Evolutionary conservation across 768 basidiomycete genomes (phyloP).

Genomic region (Lactarius psammicola): DNA sequence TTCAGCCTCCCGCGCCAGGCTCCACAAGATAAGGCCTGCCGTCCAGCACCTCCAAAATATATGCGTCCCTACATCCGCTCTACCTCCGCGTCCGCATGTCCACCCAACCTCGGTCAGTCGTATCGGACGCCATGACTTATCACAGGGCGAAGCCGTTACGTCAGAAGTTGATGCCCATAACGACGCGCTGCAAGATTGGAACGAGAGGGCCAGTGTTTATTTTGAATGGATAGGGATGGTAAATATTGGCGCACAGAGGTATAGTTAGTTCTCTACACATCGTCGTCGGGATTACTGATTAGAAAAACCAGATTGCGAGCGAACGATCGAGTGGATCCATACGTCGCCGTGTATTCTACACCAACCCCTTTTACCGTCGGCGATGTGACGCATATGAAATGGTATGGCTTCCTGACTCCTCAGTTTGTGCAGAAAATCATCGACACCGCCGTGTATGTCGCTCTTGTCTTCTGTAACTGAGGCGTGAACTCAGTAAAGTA

Average conservation of each 20-base stretch:
- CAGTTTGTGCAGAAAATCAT: slow-evolving; percentile 54
- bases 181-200: slow-evolving; percentile 51
- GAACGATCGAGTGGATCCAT: slow-evolving; percentile 67
- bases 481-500: not conserved
- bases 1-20: not conserved
- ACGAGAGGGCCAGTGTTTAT: slow-evolving; percentile 43
- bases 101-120: slow-evolving; percentile 21
- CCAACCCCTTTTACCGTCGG: slow-evolving; percentile 48
- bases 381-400: slow-evolving; percentile 52
- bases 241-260: slow-evolving; percentile 65
- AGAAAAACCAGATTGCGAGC: slow-evolving; percentile 47
- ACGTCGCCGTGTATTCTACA: slow-evolving; percentile 61
- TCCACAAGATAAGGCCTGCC: slow-evolving; percentile 31
- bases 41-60: slow-evolving; percentile 37
- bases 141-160: not conserved
- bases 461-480: not conserved
- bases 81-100: slow-evolving; percentile 34
- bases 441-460: slow-evolving; percentile 44
- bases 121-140: not conserved
- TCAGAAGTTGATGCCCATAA: slow-evolving; percentile 29
- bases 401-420: slow-evolving; percentile 57
- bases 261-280: slow-evolving; percentile 9
- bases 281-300: not conserved
- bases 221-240: slow-evolving; percentile 80
- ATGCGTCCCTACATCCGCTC: slow-evolving; percentile 41